Conservation (phyloP, 345 rosid genomes). For the Cardamine chenopodiifolia region DNA sequence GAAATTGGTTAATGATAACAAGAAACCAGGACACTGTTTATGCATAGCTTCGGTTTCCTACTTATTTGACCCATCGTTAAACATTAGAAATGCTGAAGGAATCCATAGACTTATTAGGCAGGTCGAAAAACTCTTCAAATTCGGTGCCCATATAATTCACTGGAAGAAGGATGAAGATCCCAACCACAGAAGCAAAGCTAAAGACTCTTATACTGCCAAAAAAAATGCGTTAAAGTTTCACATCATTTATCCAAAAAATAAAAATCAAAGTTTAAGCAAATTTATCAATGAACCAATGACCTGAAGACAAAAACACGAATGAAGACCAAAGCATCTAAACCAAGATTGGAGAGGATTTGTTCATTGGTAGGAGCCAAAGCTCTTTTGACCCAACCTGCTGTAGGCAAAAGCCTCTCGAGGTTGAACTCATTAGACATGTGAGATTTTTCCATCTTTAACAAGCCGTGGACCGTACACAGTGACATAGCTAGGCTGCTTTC, state of each 20-base stretch:
- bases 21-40: not conserved
- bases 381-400: slow-evolving; percentile 77
- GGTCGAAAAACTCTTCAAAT: slow-evolving; percentile 58
- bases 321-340: slow-evolving; percentile 81
- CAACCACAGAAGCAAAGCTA: slow-evolving; percentile 63
- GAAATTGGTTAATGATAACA: not conserved
- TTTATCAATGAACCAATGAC: slow-evolving; percentile 35
- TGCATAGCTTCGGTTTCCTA: slow-evolving; percentile 26
- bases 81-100: slow-evolving; percentile 88
- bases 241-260: not conserved
- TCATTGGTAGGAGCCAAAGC: slow-evolving; percentile 77
- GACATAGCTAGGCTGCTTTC: slow-evolving; percentile 72
- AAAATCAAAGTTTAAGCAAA: not conserved
- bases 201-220: slow-evolving; percentile 69
- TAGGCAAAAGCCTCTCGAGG: slow-evolving; percentile 72
- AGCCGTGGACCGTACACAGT: slow-evolving; percentile 71
- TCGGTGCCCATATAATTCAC: slow-evolving; percentile 80
- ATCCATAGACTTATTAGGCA: slow-evolving; percentile 71
- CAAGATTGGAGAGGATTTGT: slow-evolving; percentile 57
- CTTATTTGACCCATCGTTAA: slow-evolving; percentile 80
- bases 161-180: slow-evolving; percentile 78
- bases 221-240: not conserved
- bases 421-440: slow-evolving; percentile 45
- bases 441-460: slow-evolving; percentile 47
- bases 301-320: slow-evolving; percentile 73